Base-by-base conservation (phyloP, 805 yeast genomes). In the Barnettozyma siamensis region DNA sequence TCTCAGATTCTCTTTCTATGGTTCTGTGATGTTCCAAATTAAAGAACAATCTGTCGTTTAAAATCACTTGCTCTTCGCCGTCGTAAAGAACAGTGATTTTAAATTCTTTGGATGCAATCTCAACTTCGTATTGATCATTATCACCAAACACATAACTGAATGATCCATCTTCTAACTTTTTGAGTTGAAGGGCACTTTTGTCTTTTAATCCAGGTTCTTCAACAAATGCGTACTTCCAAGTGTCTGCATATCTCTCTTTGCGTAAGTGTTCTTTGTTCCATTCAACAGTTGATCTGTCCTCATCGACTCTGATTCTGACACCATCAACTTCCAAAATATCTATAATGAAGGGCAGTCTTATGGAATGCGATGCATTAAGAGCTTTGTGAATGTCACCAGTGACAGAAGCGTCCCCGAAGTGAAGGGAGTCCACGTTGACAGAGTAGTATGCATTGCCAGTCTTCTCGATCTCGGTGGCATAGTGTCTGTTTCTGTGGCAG, bases 1-100 rank as follows among this genome's bases (percentile, higher is more conserved):
- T 69, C 11, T 58, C 55, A 5, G 60, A 58, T 24, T 69, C 66
- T n/a, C 63, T 60, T 7, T 67, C 72, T 45, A 59, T 54, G 1
- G 69, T 58, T 55, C 97, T 71, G 58, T 69, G 74, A 54, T 91
- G 97, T 59, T 93, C 99, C n/a, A 83, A 44, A 55, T 91, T 91
- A 44, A 93, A 63, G 35, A 87, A 73, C 27, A 75, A 66, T 32
- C 80, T 68, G 38, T 81, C 88, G 59, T 93, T 93, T 16, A 89
- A 55, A 2, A 75, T 63, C 11, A 88, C 50, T 45, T 77, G 76
- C 0, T 62, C 58, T 16, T 64, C 60, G 5, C 69, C 74, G 2
- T 76, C 60, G 40, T 73, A 65, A 18, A 42, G 65, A 2, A 88
- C 53, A 1, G 66, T 62, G 30, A 85, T 52, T 47, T 67, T 69